phyloP scores from a whole-genome alignment of 2,329 filamentous ascomycete species.

The Thielaviopsis populi region DNA sequence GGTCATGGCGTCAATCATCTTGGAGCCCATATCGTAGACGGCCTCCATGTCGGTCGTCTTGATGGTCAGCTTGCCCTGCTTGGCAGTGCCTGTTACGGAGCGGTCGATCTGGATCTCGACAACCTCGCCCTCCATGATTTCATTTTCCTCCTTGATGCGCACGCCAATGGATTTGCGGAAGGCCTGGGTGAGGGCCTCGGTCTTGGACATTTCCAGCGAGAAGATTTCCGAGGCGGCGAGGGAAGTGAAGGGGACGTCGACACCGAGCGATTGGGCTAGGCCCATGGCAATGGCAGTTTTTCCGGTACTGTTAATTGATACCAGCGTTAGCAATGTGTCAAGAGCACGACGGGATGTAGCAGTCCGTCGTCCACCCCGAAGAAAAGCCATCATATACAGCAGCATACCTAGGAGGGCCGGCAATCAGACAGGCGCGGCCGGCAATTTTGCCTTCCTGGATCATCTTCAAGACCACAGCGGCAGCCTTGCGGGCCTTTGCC shows the following conservation, averaged over 20 bases:
- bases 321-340: background rate
- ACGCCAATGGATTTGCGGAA: slow-evolving; percentile 98
- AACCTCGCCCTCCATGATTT: slow-evolving; percentile 97
- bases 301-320: slow-evolving; percentile 54
- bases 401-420: slow-evolving; percentile 66
- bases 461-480: slow-evolving; percentile 94
- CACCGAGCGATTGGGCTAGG: slow-evolving; percentile 88
- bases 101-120: slow-evolving; percentile 98
- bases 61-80: slow-evolving; percentile 97
- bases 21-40: slow-evolving; percentile 97
- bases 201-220: slow-evolving; percentile 98
- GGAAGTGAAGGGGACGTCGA: slow-evolving; percentile 92
- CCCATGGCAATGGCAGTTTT: slow-evolving; percentile 99
- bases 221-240: slow-evolving; percentile 95
- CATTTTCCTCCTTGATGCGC: slow-evolving; percentile 95
- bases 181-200: slow-evolving; percentile 93
- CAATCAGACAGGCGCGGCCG: slow-evolving; percentile 83
- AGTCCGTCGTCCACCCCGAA: background rate
- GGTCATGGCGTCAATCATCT: slow-evolving; percentile 99
- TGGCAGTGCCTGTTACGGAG: slow-evolving; percentile 88
- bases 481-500: slow-evolving; percentile 90
- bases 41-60: slow-evolving; percentile 99
- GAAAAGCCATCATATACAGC: too few relatives aligned
- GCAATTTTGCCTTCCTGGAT: slow-evolving; percentile 98
- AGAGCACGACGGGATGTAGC: background rate